These are phyloP conservation scores for Cordyceps tenuipes DNA, from an alignment of 2,329 filamentous ascomycete genomes.

Conservation along the genomic window DNA sequence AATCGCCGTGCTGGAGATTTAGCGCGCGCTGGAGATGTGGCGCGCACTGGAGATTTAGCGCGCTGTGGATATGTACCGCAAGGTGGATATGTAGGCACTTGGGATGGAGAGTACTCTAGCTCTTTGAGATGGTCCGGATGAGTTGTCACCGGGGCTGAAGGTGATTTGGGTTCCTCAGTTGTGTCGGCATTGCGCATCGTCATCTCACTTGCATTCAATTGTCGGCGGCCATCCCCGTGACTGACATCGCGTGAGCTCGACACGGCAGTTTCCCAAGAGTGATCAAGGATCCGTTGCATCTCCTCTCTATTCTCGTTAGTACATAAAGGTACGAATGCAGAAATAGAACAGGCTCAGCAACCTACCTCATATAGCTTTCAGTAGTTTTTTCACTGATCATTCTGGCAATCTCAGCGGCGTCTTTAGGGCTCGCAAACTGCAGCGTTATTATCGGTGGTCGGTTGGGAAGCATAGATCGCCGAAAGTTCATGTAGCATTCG, in stretches of 20 bases:
- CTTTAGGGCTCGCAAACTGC: not conserved
- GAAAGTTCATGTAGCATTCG: not conserved
- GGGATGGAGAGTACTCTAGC: not conserved
- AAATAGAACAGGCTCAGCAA: not conserved
- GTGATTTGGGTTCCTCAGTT: not conserved
- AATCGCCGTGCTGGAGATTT: slow-evolving; percentile 1
- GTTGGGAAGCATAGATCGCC: not conserved
- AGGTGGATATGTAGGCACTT: too few relatives aligned
- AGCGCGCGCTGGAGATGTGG: not conserved
- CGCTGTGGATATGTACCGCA: not conserved
- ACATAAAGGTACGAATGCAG: not conserved
- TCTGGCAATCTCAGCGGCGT: not conserved
- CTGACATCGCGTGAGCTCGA: not conserved
- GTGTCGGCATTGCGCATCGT: not conserved
- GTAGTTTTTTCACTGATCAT: not conserved
- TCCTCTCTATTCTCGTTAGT: slow-evolving; percentile 3
- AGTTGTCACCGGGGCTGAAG: slow-evolving; percentile 11
- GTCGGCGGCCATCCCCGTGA: not conserved
- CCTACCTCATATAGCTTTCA: not conserved
- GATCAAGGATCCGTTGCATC: not conserved
- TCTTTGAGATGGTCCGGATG: not conserved
- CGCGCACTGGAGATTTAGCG: not conserved
- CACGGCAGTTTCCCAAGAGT: not conserved
- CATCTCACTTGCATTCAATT: not conserved
- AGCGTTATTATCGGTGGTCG: not conserved